A percentile compares a stretch with the other conserved stretches of the same genome.
These are phyloP conservation scores for Chenopodium album DNA, from an alignment of 148 eudicot species.

Conservation along the genomic window DNA sequence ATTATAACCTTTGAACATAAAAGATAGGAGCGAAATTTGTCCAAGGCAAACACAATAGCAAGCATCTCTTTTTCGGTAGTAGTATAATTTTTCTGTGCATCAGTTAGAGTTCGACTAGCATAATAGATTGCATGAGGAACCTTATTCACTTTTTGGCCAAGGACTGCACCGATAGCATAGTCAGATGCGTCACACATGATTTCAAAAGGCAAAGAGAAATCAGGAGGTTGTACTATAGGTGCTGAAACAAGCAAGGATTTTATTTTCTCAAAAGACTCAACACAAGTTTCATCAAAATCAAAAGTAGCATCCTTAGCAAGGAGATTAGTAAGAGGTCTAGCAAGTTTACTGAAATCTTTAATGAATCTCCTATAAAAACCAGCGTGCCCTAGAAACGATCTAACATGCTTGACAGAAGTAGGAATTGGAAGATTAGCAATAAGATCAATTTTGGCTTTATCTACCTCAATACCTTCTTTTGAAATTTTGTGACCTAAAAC, in stretches of 20 bases:
- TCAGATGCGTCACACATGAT: neutral
- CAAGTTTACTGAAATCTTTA: too few species aligned
- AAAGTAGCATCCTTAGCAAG: neutral
- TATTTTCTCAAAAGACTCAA: neutral
- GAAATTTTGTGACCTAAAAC: too few species aligned
- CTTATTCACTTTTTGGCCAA: too few species aligned
- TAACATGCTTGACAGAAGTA: too few species aligned
- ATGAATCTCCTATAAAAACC: too few species aligned
- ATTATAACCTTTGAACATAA: neutral
- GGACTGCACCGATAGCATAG: too few species aligned
- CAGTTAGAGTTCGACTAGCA: neutral
- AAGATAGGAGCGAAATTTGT: neutral
- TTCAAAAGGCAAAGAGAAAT: neutral
- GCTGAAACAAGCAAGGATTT: neutral
- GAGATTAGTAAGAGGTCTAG: too few species aligned
- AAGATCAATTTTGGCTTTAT: too few species aligned
- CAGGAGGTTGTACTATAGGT: neutral
- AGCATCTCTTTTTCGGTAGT: constrained; percentile 1
- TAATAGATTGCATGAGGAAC: neutral
- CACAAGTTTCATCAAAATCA: neutral
- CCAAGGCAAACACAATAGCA: neutral
- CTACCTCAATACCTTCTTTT: too few species aligned
- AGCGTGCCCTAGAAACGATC: too few species aligned
- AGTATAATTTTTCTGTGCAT: neutral
- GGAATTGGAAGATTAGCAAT: too few species aligned